Evolutionary conservation across 169 alveolate species (phyloP), one percentile per base, ranked within the genome.

Genomic region (Fabrea salina): DNA sequence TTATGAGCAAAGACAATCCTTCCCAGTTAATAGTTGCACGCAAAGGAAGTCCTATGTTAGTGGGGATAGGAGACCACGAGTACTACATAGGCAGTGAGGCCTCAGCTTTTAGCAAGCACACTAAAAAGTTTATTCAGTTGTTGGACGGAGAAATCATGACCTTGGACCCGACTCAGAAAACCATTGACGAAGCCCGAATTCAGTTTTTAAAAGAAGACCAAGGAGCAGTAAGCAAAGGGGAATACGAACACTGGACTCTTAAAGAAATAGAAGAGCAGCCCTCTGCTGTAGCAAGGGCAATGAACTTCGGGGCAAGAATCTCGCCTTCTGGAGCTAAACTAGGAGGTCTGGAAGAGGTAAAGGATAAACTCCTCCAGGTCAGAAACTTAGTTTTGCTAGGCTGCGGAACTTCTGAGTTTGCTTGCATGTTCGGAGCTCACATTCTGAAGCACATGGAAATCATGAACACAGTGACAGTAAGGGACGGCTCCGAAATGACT

Each of bases 321-420:
- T 82, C 85, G 27, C 83, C 82, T 57, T 75, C 81, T 57, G 83
- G 66, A 51, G 97, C 92, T 5, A 91, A 89, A 76, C 86, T 94
- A 32, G 97, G 97, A 1, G 97, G 97, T 1, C 76, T 94, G 32
- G 97, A 94, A 51, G 75, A 82, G 7, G 58, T 86, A 43, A 75
- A 75, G 35, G 96, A 94, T 32, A 82, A 91, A 70, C 82, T 96
- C 19, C 57, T 67, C 68, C 77, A 59, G 22, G 88, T 94, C 13
- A 91, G 88, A 27, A 94, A 94, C 66, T 71, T 97, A 37, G 75
- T 95, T 41, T 57, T 97, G 22, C 89, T 93, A 3, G 99, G 98
- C 4, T 97, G 99, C 75, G 99, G 99, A 4, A 95, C 99, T 1
- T 91, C 98, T 4, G 82, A 81, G 30, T 91, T 95, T 79, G 98